Percentiles rank a stretch among this genome's conserved stretches.
Conservation (phyloP, 2,329 filamentous ascomycete genomes). For the Dendrostoma leiphaemia region DNA sequence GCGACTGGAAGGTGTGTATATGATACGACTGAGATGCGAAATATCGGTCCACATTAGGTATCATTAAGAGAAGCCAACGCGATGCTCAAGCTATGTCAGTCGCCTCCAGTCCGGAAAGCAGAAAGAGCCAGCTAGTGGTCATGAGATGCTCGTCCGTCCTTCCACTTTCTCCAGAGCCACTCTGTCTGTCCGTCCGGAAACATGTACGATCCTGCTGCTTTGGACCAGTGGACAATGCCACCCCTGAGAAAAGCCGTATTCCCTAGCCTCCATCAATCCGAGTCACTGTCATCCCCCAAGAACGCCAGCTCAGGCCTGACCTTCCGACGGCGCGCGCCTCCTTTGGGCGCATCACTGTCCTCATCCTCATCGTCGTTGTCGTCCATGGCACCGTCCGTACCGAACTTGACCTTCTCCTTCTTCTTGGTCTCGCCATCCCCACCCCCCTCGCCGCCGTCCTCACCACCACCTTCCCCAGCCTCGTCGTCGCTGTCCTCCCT, state of each 20-base stretch:
- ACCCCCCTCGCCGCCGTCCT: constrained; percentile 26
- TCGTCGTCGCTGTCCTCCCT: constrained; percentile 33
- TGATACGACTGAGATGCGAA: too few species aligned
- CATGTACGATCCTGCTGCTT: too few species aligned
- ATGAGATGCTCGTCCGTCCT: background rate
- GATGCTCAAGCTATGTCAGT: background rate
- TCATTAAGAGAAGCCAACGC: background rate
- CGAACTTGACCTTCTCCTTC: constrained; percentile 26
- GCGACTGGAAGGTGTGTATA: background rate
- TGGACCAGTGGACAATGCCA: too few species aligned
- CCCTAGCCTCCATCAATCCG: constrained; percentile 42
- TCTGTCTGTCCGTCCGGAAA: background rate
- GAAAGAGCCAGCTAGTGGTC: background rate
- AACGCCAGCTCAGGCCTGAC: constrained; percentile 58
- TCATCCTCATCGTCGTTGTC: constrained; percentile 29
- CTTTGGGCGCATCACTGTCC: constrained; percentile 33
- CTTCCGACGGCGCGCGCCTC: constrained; percentile 46
- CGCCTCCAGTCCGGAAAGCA: background rate
- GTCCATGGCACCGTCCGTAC: constrained; percentile 29
- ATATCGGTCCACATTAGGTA: background rate
- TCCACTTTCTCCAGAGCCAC: background rate
- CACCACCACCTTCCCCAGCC: constrained; percentile 28
- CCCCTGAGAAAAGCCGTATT: background rate
- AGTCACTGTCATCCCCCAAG: constrained; percentile 67
- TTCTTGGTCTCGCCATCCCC: constrained; percentile 22